phyloP scores from a whole-genome alignment of 208 protist genomes.

The Trypanosoma boissoni region DNA sequence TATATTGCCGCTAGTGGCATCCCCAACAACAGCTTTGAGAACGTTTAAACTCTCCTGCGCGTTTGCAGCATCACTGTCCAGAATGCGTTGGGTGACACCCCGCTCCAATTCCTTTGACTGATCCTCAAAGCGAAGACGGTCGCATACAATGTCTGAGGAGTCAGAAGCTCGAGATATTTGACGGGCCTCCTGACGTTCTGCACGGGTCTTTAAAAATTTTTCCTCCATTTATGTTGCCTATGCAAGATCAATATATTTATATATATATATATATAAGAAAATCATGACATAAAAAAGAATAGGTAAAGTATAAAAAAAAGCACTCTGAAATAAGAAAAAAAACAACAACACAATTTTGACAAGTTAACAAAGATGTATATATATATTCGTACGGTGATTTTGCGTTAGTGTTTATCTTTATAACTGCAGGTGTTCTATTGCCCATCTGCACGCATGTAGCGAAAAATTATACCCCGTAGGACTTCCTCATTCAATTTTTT shows the following conservation, averaged over 20 bases:
- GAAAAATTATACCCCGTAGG: slow-evolving; percentile 56
- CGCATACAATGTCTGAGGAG: slow-evolving; percentile 26
- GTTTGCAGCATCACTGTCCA: slow-evolving; percentile 21
- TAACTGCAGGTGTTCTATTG: not conserved
- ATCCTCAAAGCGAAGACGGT: slow-evolving; percentile 62
- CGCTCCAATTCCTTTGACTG: slow-evolving; percentile 40
- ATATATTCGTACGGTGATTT: not conserved
- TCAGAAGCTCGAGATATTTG: slow-evolving; percentile 33
- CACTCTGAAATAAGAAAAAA: not conserved
- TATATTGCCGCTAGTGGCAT: slow-evolving; percentile 42
- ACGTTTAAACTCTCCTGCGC: slow-evolving; percentile 46
- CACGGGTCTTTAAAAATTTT: slow-evolving; percentile 58
- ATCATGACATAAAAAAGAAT: slow-evolving; percentile 21
- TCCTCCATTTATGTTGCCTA: no score
- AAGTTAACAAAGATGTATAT: slow-evolving; percentile 2
- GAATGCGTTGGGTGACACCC: slow-evolving; percentile 27
- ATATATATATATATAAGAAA: slow-evolving; percentile 11
- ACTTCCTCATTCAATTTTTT: slow-evolving; percentile 57
- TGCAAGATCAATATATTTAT: no score
- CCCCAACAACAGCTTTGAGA: slow-evolving; percentile 53
- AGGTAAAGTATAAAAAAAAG: slow-evolving; percentile 2
- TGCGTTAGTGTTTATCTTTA: not conserved
- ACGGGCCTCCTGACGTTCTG: slow-evolving; percentile 64
- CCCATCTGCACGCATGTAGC: slow-evolving; percentile 35
- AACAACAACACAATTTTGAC: not conserved